Evolutionary conservation across 83 land plant genomes (phyloP), one percentile per base, ranked within the genome.

Genomic region (Picea mariana): DNA sequence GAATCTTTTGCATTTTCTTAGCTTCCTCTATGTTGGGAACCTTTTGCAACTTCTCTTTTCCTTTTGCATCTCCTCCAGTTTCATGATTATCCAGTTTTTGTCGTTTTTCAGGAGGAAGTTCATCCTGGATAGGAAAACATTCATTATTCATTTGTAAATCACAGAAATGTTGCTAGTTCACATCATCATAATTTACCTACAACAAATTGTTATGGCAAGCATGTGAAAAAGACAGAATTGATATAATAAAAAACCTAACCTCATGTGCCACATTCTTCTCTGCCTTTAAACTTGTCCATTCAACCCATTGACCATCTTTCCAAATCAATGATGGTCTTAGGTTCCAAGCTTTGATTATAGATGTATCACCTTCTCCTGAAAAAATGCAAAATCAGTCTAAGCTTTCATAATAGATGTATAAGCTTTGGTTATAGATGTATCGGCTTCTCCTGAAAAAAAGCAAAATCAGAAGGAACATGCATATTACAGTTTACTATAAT

Each of bases 271-370:
- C 23, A 12, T 9, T 15, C 9, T 80, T 77, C 61, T 77, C 68
- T 47, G 67, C 81, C 64, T 78, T 77, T 5, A 83, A 49, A 59
- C 75, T 84, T 21, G 87, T 85, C 92, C 93, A 95, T 24, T 88
- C 92, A 3, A 87, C 71, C 99, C 99, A 96, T 61, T 82, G 78
- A n/a, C 92, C 91, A 83, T 92, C 87, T 59, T 84, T 87, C 99
- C 99, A 96, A 61, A 88, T 77, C 42, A 95, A 85, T 68, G 99
- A 87, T 67, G 99, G 96, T 47, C 99, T 81, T 55, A 95, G 90
- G 77, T 91, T 82, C 91, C 95, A 93, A 61, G 89, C 87, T 81
- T 81, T 91, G 4, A 96, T 82, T 62, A 79, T 77, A 27, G 85
- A 79, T 79, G 92, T 84, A 79, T 90, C 89, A 63, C 93, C 90